Conservation (phyloP, 2,329 filamentous ascomycete species). For the Pseudogymnoascus sp. region DNA sequence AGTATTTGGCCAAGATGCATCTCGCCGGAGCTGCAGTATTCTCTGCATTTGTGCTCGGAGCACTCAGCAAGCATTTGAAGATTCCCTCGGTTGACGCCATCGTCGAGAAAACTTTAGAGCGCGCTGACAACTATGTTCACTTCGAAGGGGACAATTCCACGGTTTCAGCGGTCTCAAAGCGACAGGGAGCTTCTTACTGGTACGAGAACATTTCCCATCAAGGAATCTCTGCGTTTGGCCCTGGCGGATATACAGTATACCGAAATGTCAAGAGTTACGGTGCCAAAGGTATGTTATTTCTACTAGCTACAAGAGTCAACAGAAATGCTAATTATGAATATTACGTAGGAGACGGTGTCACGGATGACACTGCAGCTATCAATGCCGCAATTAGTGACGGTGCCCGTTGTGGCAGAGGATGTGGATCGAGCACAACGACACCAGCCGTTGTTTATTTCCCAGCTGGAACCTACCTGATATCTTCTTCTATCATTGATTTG, state of each 20-base stretch:
- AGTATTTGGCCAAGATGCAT: background rate
- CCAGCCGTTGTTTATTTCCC: slow-evolving; percentile 54
- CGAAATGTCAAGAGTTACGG: slow-evolving; percentile 21
- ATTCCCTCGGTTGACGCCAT: background rate
- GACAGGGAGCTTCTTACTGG: slow-evolving; percentile 18
- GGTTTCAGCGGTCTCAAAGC: background rate
- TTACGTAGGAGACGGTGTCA: slow-evolving; percentile 41
- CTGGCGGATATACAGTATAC: slow-evolving; percentile 19
- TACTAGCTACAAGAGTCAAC: no score
- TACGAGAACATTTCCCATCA: slow-evolving; percentile 22
- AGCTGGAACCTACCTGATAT: slow-evolving; percentile 35
- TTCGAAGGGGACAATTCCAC: background rate
- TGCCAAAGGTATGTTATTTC: slow-evolving; percentile 25
- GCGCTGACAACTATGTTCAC: background rate
- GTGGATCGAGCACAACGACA: slow-evolving; percentile 41
- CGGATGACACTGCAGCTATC: slow-evolving; percentile 83
- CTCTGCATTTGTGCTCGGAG: background rate
- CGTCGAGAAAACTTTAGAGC: background rate
- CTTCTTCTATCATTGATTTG: slow-evolving; percentile 20
- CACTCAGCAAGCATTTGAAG: background rate
- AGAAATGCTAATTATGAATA: background rate
- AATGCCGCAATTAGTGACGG: slow-evolving; percentile 44
- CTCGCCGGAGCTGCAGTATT: background rate
- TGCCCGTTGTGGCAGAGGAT: slow-evolving; percentile 19
- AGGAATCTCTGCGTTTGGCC: slow-evolving; percentile 19